These are phyloP conservation scores for Trametes meyenii DNA, from an alignment of 768 basidiomycete species.

Conservation along the genomic window DNA sequence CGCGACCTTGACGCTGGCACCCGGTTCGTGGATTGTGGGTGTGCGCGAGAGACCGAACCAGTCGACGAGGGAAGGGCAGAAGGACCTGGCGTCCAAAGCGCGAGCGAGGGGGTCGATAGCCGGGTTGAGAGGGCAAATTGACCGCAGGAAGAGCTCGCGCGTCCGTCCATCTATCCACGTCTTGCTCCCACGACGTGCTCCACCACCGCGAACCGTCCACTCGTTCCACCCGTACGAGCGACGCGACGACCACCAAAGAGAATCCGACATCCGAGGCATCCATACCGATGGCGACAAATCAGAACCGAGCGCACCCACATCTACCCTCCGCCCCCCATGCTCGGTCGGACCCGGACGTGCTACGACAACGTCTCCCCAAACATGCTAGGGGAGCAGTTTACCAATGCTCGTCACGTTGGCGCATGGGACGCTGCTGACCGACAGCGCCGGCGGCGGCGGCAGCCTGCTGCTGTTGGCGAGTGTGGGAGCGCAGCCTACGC, in stretches of 20 bases:
- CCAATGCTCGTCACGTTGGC: slow-evolving; percentile 53
- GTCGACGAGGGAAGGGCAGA: slow-evolving; percentile 9
- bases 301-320: slow-evolving; percentile 38
- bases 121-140: background rate
- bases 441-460: slow-evolving; percentile 49
- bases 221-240: slow-evolving; percentile 23
- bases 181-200: slow-evolving; percentile 24
- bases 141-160: slow-evolving; percentile 2
- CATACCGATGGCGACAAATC: slow-evolving; percentile 36
- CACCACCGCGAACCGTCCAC: slow-evolving; percentile 17
- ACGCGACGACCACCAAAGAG: slow-evolving; percentile 38
- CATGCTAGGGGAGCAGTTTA: slow-evolving; percentile 33
- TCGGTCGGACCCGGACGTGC: slow-evolving; percentile 50
- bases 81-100: slow-evolving; percentile 1
- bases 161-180: slow-evolving; percentile 18
- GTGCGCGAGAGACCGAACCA: slow-evolving; percentile 17
- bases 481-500: slow-evolving; percentile 82
- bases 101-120: background rate
- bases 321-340: slow-evolving; percentile 48
- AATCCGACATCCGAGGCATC: slow-evolving; percentile 42
- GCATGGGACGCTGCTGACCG: slow-evolving; percentile 47
- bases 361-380: slow-evolving; percentile 32
- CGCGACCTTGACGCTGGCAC: slow-evolving; percentile 20
- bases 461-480: slow-evolving; percentile 72
- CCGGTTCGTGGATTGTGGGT: slow-evolving; percentile 7